Evolutionary conservation across 257 asterid species (phyloP).

Genomic region (Solanum lignicaule): DNA sequence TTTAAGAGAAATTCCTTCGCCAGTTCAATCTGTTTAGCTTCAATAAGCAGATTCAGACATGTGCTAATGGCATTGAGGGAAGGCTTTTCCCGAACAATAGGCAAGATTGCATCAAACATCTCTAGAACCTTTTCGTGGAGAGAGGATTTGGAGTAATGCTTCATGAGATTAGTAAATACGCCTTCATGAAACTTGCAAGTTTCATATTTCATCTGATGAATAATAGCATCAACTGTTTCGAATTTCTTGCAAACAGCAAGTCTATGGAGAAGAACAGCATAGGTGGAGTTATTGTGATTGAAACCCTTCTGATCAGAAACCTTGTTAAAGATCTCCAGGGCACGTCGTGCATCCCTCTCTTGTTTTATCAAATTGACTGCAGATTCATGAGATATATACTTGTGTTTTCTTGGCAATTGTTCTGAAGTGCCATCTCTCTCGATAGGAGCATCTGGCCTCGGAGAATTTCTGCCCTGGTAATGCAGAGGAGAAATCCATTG

Average conservation of each 20-base stretch:
- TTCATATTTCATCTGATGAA: constrained; percentile 78
- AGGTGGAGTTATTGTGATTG: constrained; percentile 66
- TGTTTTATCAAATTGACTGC: constrained; percentile 42
- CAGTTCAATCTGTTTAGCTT: constrained; percentile 50
- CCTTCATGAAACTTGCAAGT: constrained; percentile 88
- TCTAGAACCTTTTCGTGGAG: constrained; percentile 64
- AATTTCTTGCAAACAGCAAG: constrained; percentile 60
- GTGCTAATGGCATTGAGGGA: constrained; percentile 82
- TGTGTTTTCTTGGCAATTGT: constrained; percentile 27
- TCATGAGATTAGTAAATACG: constrained; percentile 79
- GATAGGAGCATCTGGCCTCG: constrained; percentile 17
- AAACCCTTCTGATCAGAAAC: constrained; percentile 66
- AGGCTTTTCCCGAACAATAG: constrained; percentile 63
- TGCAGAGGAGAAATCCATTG: constrained; percentile 44
- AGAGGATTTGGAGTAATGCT: constrained; percentile 59
- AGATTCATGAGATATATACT: constrained; percentile 47
- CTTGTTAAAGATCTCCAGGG: constrained; percentile 55
- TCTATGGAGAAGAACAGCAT: constrained; percentile 62
- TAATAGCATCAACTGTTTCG: constrained; percentile 46
- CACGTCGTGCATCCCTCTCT: constrained; percentile 53
- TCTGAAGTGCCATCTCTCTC: constrained; percentile 11
- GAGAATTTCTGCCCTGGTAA: constrained; percentile 4
- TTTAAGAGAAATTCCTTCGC: constrained; percentile 55
- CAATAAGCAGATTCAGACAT: constrained; percentile 82
- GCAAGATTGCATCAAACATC: constrained; percentile 53